A percentile compares a stretch with the other conserved stretches of the same genome.
Conservation (phyloP, 1,139 yeast species). For the Waltiozyma sp. region DNA sequence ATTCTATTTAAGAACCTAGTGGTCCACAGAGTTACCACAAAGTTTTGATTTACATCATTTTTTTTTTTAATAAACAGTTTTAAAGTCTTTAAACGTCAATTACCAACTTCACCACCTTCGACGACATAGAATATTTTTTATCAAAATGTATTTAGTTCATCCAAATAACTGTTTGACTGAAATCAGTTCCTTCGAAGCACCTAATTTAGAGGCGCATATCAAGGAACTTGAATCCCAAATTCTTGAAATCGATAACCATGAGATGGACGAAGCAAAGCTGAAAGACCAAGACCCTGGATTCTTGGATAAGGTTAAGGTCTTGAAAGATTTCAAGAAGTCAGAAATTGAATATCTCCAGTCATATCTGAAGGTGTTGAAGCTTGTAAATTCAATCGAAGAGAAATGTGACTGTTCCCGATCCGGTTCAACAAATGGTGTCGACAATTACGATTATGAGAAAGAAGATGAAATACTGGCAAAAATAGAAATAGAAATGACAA, state of each 20-base stretch:
- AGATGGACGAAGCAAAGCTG: background rate
- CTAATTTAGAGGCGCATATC: conserved; percentile 4
- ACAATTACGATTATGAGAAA: conserved; percentile 10
- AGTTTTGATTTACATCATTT: too few species aligned
- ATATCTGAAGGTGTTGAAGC: conserved; percentile 5
- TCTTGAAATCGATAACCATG: background rate
- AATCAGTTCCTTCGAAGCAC: conserved; percentile 9
- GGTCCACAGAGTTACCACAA: too few species aligned
- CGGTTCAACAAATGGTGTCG: background rate
- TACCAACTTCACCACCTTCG: too few species aligned
- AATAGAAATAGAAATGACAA: conserved; percentile 6
- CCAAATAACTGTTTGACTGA: conserved; percentile 10
- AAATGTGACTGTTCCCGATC: conserved; percentile 2
- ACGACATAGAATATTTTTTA: too few species aligned
- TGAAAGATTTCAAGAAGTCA: conserved; percentile 1
- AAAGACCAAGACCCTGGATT: background rate
- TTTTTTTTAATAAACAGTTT: too few species aligned
- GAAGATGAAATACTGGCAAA: conserved; percentile 10
- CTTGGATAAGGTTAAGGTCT: conserved; percentile 1
- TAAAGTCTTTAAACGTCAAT: too few species aligned
- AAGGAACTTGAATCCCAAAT: background rate
- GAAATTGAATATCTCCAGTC: conserved; percentile 9
- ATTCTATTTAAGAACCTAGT: too few species aligned
- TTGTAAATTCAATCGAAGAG: conserved; percentile 4
- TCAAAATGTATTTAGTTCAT: conserved; percentile 7